These are phyloP conservation scores for Umbelopsis ramanniana DNA, from an alignment of 192 early-diverging fungal genomes.

Conservation along the genomic window DNA sequence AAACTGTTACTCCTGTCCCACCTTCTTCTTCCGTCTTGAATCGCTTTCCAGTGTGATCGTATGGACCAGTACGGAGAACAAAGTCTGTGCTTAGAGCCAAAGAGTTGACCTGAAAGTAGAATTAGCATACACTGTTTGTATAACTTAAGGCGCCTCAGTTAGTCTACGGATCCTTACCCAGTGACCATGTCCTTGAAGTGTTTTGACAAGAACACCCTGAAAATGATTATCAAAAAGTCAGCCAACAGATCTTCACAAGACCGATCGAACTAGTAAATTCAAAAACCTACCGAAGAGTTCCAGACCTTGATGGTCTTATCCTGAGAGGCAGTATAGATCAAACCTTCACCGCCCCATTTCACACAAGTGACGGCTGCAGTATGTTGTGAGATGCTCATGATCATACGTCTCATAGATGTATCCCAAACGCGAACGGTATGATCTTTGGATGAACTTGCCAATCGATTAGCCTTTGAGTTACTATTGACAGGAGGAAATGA, in stretches of 20 bases:
- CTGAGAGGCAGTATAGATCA: constrained; percentile 89
- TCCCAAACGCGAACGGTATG: constrained; percentile 95
- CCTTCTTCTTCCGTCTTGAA: constrained; percentile 65
- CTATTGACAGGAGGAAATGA: constrained; percentile 35
- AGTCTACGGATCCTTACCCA: constrained; percentile 64
- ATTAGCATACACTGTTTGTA: too few species aligned
- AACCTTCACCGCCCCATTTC: constrained; percentile 95
- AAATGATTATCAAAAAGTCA: constrained; percentile 3
- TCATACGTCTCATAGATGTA: constrained; percentile 68
- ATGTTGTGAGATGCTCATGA: constrained; percentile 85
- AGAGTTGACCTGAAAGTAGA: constrained; percentile 58
- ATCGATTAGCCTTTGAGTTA: constrained; percentile 75
- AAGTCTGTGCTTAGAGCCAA: constrained; percentile 91
- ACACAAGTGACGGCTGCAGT: constrained; percentile 93
- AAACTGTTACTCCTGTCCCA: constrained; percentile 20
- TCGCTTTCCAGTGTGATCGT: constrained; percentile 79
- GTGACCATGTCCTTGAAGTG: constrained; percentile 91
- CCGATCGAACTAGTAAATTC: background rate
- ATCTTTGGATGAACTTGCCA: constrained; percentile 94
- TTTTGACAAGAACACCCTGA: constrained; percentile 82
- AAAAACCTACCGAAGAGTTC: constrained; percentile 56
- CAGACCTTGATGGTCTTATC: constrained; percentile 98
- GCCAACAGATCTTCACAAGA: background rate
- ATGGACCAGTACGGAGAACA: constrained; percentile 86
- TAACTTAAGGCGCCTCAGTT: too few species aligned